Evolutionary conservation across 345 rosid genomes (phyloP).

Genomic region (Kandelia obovata): DNA sequence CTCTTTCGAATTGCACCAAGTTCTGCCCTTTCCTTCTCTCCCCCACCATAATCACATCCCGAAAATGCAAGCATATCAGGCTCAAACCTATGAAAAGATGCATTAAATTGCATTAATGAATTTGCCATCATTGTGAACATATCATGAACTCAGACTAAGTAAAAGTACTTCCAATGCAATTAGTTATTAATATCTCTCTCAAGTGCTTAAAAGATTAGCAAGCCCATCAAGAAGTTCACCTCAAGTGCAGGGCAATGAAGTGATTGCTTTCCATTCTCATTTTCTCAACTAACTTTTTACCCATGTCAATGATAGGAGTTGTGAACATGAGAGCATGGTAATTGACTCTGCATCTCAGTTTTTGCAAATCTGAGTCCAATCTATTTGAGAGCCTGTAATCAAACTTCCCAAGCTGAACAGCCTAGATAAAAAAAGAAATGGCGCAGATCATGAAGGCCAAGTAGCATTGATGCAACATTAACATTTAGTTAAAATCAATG

Average conservation of each 20-base stretch:
- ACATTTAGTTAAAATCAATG: background rate
- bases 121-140: background rate
- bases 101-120: conserved; percentile 7
- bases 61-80: conserved; percentile 98
- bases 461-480: background rate
- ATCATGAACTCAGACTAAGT: background rate
- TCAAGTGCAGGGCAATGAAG: conserved; percentile 83
- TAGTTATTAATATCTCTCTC: background rate
- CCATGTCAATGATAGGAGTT: conserved; percentile 56
- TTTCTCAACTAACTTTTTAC: conserved; percentile 57
- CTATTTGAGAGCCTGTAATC: conserved; percentile 84
- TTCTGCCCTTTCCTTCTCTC: conserved; percentile 68
- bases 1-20: conserved; percentile 77
- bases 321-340: conserved; percentile 81
- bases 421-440: conserved; percentile 42
- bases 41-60: conserved; percentile 90
- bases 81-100: conserved; percentile 61
- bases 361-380: conserved; percentile 68
- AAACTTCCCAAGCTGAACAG: conserved; percentile 81
- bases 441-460: background rate
- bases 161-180: background rate
- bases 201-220: background rate
- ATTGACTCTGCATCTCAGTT: conserved; percentile 89
- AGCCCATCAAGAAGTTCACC: conserved; percentile 35
- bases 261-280: conserved; percentile 64